phyloP scores from a whole-genome alignment of 176 grass and related monocot genomes.

The Triticum aestivum region DNA sequence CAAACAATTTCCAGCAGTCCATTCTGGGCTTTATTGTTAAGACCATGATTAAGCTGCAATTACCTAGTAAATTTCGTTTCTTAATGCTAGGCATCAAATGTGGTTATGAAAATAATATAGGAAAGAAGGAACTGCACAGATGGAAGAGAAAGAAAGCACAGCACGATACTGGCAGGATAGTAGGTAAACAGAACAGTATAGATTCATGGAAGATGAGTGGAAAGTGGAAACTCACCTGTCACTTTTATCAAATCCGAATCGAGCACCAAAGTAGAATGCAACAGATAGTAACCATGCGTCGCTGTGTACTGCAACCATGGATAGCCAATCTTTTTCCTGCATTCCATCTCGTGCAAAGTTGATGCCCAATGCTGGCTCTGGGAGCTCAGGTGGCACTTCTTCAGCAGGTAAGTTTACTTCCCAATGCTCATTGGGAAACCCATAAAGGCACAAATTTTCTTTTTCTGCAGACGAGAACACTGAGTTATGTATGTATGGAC shows the following conservation, averaged over 20 bases:
- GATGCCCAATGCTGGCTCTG: conserved; percentile 92
- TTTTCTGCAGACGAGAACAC: conserved; percentile 62
- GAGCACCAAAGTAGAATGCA: conserved; percentile 96
- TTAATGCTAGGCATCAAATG: not conserved
- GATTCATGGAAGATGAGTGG: not conserved
- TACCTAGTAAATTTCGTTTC: not conserved
- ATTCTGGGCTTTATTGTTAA: not conserved
- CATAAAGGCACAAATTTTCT: conserved; percentile 95
- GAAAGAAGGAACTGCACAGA: conserved; percentile 5
- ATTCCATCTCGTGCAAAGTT: conserved; percentile 98
- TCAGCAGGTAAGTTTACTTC: conserved; percentile 98
- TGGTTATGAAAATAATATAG: not conserved
- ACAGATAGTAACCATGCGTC: conserved; percentile 91
- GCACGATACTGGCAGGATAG: not conserved
- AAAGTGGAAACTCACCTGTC: conserved; percentile 66
- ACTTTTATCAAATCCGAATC: conserved; percentile 90
- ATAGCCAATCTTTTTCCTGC: conserved; percentile 97
- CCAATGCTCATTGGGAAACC: conserved; percentile 92
- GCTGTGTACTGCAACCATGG: conserved; percentile 91
- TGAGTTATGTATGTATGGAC: not conserved
- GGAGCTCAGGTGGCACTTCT: conserved; percentile 93
- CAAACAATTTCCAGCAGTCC: not conserved
- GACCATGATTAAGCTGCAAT: not conserved
- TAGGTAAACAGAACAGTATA: conserved; percentile 1
- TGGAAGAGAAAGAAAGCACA: not conserved